phyloP scores from a whole-genome alignment of 768 basidiomycete species.

The Amylocystis lapponica region DNA sequence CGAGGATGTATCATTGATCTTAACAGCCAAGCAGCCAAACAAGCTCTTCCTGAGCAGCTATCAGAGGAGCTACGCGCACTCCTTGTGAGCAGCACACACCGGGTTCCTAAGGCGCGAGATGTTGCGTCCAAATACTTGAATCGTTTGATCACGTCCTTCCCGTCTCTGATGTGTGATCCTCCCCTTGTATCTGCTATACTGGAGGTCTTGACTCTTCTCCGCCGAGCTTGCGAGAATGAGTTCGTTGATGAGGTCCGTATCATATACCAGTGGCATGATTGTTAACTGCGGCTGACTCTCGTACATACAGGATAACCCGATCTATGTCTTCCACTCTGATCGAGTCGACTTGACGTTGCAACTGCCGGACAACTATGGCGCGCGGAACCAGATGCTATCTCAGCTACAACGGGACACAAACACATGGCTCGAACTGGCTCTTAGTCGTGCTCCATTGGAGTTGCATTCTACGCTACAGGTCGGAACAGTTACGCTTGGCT shows the following conservation, averaged over 20 bases:
- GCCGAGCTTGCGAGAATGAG: constrained; percentile 86
- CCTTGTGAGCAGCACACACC: constrained; percentile 75
- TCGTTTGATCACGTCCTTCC: constrained; percentile 83
- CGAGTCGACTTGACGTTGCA: constrained; percentile 69
- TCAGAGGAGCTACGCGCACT: constrained; percentile 72
- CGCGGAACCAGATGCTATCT: constrained; percentile 78
- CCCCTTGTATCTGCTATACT: constrained; percentile 84
- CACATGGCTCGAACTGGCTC: constrained; percentile 81
- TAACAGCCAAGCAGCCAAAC: constrained; percentile 69
- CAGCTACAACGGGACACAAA: constrained; percentile 70
- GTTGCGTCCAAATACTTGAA: constrained; percentile 81
- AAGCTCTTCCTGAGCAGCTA: constrained; percentile 64
- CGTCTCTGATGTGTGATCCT: constrained; percentile 90
- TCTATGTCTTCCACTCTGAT: constrained; percentile 77
- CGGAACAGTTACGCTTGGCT: constrained; percentile 11
- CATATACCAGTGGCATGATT: not conserved
- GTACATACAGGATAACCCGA: constrained; percentile 71
- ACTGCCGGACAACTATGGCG: constrained; percentile 79
- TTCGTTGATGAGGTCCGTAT: constrained; percentile 75
- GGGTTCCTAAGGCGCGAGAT: constrained; percentile 74
- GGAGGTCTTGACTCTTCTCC: constrained; percentile 85
- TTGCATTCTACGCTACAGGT: constrained; percentile 91
- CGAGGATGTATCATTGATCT: constrained; percentile 68
- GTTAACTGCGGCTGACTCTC: not conserved
- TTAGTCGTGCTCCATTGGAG: constrained; percentile 87